phyloP scores from a whole-genome alignment of 1,284 basidiomycete species.

The Pyrrhoderma lamaoense region DNA sequence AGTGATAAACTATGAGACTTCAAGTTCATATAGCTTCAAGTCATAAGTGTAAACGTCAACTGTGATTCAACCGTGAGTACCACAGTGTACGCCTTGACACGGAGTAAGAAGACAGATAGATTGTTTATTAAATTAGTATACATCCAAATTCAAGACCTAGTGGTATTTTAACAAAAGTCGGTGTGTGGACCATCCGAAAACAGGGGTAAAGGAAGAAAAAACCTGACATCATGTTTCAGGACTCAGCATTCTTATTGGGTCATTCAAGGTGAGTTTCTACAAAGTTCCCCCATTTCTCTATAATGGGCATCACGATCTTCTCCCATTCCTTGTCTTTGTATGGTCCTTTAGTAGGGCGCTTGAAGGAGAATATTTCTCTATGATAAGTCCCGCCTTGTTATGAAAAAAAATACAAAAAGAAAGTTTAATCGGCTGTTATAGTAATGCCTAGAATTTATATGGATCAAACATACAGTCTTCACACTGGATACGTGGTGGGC shows the following conservation, averaged over 20 bases:
- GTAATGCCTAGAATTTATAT: too few species aligned
- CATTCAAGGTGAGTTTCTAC: constrained; percentile 25
- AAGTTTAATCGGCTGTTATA: background rate
- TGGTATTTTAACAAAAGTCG: too few species aligned
- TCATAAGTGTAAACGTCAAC: too few species aligned
- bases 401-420: background rate
- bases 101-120: too few species aligned
- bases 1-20: too few species aligned
- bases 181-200: too few species aligned
- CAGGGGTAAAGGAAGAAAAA: too few species aligned
- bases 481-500: background rate
- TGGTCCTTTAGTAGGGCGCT: constrained; percentile 39
- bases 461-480: background rate
- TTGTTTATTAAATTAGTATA: too few species aligned
- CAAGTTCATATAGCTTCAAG: too few species aligned
- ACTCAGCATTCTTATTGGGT: background rate
- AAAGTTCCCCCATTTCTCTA: constrained; percentile 69
- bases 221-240: background rate
- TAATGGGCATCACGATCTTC: constrained; percentile 58
- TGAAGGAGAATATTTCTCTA: constrained; percentile 71
- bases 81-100: too few species aligned
- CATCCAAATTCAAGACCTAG: too few species aligned
- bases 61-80: too few species aligned
- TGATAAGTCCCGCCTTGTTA: constrained; percentile 49
- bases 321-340: constrained; percentile 58